Evolutionary conservation across 805 yeast species (phyloP).

Genomic region (Saccharomycopsis sp.): DNA sequence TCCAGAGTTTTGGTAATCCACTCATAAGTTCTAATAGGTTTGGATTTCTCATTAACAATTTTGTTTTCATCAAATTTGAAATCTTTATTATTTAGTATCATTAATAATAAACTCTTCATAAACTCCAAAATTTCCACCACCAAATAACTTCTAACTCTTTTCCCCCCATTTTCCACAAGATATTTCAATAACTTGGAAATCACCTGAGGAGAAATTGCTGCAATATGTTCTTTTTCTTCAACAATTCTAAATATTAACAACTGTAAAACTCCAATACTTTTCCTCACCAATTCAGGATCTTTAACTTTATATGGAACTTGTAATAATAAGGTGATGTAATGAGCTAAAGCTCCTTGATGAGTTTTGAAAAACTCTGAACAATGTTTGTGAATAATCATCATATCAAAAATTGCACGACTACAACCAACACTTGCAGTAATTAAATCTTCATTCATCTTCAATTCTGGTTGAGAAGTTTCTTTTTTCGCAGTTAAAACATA

Average conservation of each 20-base stretch:
- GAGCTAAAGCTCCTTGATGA: conserved; percentile 11
- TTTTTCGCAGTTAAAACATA: background rate
- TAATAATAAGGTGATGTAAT: conserved; percentile 5
- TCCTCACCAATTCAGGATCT: background rate
- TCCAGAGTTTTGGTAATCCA: conserved; percentile 3
- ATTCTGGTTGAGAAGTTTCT: background rate
- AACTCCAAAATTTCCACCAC: conserved; percentile 3
- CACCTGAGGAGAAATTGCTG: conserved; percentile 13
- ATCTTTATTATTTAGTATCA: conserved; percentile 2
- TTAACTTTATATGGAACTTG: too few relatives aligned
- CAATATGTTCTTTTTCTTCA: conserved; percentile 2
- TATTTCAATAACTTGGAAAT: conserved; percentile 13
- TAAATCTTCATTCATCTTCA: background rate
- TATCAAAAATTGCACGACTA: background rate
- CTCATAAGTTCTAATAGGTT: background rate
- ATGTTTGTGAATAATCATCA: background rate
- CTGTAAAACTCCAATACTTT: conserved; percentile 2
- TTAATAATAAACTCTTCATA: background rate
- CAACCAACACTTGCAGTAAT: background rate
- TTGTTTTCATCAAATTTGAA: background rate
- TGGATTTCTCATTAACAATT: background rate
- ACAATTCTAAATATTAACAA: conserved; percentile 3
- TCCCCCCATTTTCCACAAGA: conserved; percentile 4
- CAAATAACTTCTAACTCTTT: background rate
- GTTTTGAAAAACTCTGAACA: background rate